A percentile compares a stretch with the other conserved stretches of the same genome.
Conservation (phyloP, 108 stramenopile species). For the Epithemia pelagica region DNA sequence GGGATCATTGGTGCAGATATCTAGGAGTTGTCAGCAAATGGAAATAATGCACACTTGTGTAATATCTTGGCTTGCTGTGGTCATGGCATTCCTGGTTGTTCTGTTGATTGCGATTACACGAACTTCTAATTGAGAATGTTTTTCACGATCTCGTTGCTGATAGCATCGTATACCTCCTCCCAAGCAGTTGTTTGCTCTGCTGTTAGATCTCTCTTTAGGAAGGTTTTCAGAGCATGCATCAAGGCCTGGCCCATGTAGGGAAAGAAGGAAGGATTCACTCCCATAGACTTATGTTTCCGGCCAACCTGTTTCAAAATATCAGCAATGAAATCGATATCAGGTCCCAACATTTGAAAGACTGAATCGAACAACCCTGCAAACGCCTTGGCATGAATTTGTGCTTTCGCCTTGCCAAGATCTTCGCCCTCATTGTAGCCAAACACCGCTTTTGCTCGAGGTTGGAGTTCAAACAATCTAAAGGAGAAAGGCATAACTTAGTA, state of each 20-base stretch:
- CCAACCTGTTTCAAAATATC: conserved; percentile 23
- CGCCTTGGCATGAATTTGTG: neutral
- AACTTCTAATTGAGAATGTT: neutral
- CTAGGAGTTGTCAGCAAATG: no score
- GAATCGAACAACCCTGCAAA: neutral
- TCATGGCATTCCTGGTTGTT: no score
- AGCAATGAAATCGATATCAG: conserved; percentile 25
- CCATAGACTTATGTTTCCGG: conserved; percentile 28
- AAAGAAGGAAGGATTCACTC: conserved; percentile 34
- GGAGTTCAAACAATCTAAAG: neutral
- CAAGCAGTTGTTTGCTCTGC: conserved; percentile 20
- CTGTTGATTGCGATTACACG: no score
- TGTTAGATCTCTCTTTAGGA: conserved; percentile 29
- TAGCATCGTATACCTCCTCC: conserved; percentile 3
- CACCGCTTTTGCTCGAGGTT: neutral
- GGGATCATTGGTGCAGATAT: no score
- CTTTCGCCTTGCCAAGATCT: neutral
- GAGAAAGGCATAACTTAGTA: no score
- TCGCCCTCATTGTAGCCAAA: neutral
- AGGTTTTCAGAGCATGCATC: conserved; percentile 20
- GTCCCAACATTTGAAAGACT: conserved; percentile 5
- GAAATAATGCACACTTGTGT: no score
- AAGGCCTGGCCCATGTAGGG: conserved; percentile 34
- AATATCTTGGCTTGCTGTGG: no score
- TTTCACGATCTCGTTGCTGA: conserved; percentile 24